Base-by-base conservation (phyloP, 2,329 filamentous ascomycete species). In the Annulohypoxylon truncatum region DNA sequence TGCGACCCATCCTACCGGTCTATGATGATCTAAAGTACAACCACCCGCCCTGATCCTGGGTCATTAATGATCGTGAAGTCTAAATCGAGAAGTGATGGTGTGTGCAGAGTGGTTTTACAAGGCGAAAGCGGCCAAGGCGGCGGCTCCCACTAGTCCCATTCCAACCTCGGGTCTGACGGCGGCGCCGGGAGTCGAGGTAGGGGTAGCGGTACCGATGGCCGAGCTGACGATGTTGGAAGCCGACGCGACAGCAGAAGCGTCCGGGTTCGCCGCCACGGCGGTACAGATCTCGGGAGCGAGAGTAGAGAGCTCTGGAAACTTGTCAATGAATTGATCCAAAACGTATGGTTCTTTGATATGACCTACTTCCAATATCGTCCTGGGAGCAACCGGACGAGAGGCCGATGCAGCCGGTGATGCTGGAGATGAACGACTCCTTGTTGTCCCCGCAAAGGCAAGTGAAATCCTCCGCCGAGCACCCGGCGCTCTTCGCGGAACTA, bases 181-280 rank as follows among this genome's bases (percentile, higher is more conserved):
- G 1, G 75, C 75, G 24, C 61, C 64, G 28, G 66, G 70, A 7
- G 62, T 71, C 3, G 74, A 48, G 1, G 66, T 67, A 3, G 71
- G 56, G 3, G 64, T 54, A 9, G 67, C 63, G 12, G 73, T 70
- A 33, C 59, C 70, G 15, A 77, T 53, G 38, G 70, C 75, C 0
- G 75, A 74, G 8, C 72, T 67, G 59, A 77, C 63, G 40, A 76
- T 62, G 47, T 60, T 69, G 3, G 76, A 77, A 13, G 76, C 76
- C n/a, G 72, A 72, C 7, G 75, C 73, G 18, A 76, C 66, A n/a
- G 69, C 74, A 15, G 74, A 65, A 2, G 71, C 50, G 38, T 70
- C 64, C 9, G 75, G 72, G 58, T 74, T 72, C 12, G 66, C 50
- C 3, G 52, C 44, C 9, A 71, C 74, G 18, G 62, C 70, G 50